Base-by-base conservation (phyloP, 1,139 yeast genomes). In the Pichia cactophila region DNA sequence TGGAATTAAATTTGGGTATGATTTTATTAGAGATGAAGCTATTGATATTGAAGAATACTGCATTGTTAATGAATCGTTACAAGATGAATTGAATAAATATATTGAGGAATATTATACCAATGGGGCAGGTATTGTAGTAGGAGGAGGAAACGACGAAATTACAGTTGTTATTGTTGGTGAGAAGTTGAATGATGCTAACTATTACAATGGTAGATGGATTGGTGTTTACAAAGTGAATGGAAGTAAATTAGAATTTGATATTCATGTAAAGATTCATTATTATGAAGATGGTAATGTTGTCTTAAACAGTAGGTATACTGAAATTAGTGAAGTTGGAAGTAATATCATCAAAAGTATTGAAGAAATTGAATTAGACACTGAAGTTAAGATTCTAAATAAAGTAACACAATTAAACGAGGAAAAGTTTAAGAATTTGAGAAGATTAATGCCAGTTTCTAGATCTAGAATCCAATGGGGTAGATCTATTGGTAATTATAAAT, bases 211-310 rank as follows among this genome's bases (percentile, higher is more conserved):
- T 9, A 80, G 81, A 64, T 90, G 97, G 97, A 77, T 75, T 49
- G 81, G 95, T 0, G 71, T 73, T 57, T 92, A 87, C 64, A 62
- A 68, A 5, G 69, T 77, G 45, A 66, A 59, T 12, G 52, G 63
- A 1, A 64, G 67, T 3, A 66, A 69, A 0, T 50, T 63, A 9
- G 58, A 85, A 14, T 58, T 59, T 1, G 96, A 95, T 6, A 61
- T 65, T 14, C 67, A 68, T 39, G 75, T 89, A 41, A 92, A 86
- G 56, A 85, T 90, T 43, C 98, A 92, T 66, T 92, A 90, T 67
- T 92, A 78, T 64, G 98, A 92, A 68, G 97, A 92, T 59, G 98
- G 98, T 33, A 92, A 92, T 61, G 97, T 92, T 23, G 74, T 94
- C 46, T 76, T 92, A 59, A 81, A 78, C 56, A 78, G 83, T 29